Percentiles rank a stretch among this genome's conserved stretches.
phyloP scores from a whole-genome alignment of 2,329 filamentous ascomycete species.

The Leptographium lundbergii region DNA sequence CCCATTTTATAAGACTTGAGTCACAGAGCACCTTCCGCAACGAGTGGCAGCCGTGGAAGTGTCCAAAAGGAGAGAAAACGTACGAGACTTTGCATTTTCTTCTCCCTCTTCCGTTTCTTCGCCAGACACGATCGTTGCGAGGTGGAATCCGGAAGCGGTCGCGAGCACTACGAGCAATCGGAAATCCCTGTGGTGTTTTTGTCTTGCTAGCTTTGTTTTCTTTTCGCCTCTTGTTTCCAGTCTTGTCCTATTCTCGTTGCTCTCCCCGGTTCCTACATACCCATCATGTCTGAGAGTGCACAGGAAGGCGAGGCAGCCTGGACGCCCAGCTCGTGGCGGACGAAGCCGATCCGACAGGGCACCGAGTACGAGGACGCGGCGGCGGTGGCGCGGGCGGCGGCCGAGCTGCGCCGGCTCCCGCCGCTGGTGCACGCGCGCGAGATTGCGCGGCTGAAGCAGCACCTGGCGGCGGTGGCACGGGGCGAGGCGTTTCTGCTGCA shows the following conservation, averaged over 20 bases:
- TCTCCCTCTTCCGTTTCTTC: not conserved
- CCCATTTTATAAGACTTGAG: not conserved
- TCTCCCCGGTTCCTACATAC: too few relatives aligned
- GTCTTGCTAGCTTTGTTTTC: not conserved
- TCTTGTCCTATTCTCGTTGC: too few relatives aligned
- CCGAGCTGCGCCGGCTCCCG: conserved; percentile 56
- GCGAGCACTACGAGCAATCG: not conserved
- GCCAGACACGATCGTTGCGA: not conserved
- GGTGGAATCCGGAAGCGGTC: not conserved
- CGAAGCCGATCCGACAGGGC: conserved; percentile 67
- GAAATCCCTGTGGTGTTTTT: not conserved
- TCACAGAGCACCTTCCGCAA: not conserved
- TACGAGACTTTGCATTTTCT: not conserved
- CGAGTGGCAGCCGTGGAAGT: not conserved
- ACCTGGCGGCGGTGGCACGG: conserved; percentile 71
- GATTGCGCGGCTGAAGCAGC: conserved; percentile 67
- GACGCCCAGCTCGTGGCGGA: conserved; percentile 58
- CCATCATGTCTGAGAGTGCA: not conserved
- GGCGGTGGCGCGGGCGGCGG: conserved; percentile 45
- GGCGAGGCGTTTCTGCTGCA: conserved; percentile 91
- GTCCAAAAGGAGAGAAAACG: not conserved
- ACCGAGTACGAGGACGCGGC: conserved; percentile 54
- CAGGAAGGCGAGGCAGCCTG: conserved; percentile 22
- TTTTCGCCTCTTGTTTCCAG: not conserved
- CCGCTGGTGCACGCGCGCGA: conserved; percentile 70